Conservation (phyloP, 768 basidiomycete species). For the Fomitopsis serialis region DNA sequence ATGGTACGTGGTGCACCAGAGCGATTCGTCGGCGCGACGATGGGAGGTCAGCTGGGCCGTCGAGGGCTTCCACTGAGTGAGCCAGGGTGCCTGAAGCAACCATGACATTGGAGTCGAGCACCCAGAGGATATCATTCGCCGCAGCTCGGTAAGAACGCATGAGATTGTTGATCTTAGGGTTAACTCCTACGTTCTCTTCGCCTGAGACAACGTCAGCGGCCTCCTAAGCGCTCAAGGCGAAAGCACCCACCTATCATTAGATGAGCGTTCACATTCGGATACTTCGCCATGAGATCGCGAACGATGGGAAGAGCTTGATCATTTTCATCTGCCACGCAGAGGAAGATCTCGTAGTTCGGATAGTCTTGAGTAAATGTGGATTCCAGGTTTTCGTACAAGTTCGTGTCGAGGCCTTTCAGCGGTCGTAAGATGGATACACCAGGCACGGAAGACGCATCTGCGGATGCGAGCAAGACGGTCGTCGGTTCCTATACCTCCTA, state of each 20-base stretch:
- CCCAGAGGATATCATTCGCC: constrained; percentile 88
- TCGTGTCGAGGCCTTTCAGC: constrained; percentile 90
- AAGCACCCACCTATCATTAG: constrained; percentile 66
- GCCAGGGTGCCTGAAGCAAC: constrained; percentile 75
- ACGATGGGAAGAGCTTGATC: constrained; percentile 90
- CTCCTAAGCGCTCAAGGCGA: too few species aligned
- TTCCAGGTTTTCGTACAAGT: constrained; percentile 94
- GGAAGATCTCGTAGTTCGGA: constrained; percentile 84
- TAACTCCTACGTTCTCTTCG: constrained; percentile 80
- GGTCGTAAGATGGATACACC: constrained; percentile 95
- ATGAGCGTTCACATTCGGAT: constrained; percentile 67
- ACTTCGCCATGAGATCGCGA: constrained; percentile 67
- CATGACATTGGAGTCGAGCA: constrained; percentile 92
- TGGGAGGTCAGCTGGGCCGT: constrained; percentile 32
- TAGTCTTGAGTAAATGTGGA: constrained; percentile 92
- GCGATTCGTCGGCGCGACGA: constrained; percentile 51
- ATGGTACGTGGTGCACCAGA: constrained; percentile 94
- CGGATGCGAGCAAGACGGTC: constrained; percentile 53
- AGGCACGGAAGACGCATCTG: constrained; percentile 46
- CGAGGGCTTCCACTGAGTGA: constrained; percentile 77
- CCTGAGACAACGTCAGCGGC: constrained; percentile 37
- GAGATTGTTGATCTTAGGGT: constrained; percentile 98
- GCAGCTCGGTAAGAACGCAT: constrained; percentile 79
- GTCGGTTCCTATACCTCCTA: constrained; percentile 65
- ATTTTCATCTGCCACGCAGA: constrained; percentile 82